Evolutionary conservation across 768 basidiomycete genomes (phyloP).

Genomic region (Russula emetica): DNA sequence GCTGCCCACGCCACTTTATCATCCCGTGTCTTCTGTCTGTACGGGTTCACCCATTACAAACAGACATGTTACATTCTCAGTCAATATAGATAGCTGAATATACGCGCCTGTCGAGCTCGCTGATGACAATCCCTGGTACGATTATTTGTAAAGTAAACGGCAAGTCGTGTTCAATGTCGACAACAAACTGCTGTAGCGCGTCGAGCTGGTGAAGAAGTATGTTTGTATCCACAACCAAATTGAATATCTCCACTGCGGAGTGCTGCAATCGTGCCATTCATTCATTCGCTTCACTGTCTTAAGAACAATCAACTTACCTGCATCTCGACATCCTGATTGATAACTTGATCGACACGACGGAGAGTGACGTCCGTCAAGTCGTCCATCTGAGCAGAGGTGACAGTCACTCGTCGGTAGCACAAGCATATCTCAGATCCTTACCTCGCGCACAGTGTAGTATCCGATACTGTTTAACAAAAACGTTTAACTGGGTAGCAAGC

Average conservation of each 20-base stretch:
- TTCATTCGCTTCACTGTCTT: neutral
- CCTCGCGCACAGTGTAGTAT: neutral
- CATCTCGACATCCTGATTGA: slow-evolving; percentile 71
- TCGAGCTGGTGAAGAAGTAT: slow-evolving; percentile 66
- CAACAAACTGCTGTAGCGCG: slow-evolving; percentile 58
- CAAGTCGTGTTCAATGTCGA: slow-evolving; percentile 48
- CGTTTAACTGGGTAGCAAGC: neutral
- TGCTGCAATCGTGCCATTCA: slow-evolving; percentile 6
- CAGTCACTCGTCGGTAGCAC: neutral
- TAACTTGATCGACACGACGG: slow-evolving; percentile 49
- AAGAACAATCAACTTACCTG: slow-evolving; percentile 40
- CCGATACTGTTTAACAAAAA: neutral
- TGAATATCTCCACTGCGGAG: slow-evolving; percentile 32
- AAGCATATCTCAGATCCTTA: neutral
- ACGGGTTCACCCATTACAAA: neutral
- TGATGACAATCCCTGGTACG: slow-evolving; percentile 70
- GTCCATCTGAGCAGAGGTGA: neutral
- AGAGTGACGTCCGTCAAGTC: slow-evolving; percentile 40
- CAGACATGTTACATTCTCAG: neutral
- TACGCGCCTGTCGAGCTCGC: slow-evolving; percentile 69
- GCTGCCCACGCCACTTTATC: slow-evolving; percentile 28
- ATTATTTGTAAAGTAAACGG: slow-evolving; percentile 54
- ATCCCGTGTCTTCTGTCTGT: slow-evolving; percentile 18
- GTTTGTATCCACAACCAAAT: slow-evolving; percentile 75
- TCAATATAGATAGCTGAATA: slow-evolving; percentile 1